These are phyloP conservation scores for Nothophaeocryptopus gaeumannii DNA, from an alignment of 2,329 filamentous ascomycete species.

Conservation along the genomic window DNA sequence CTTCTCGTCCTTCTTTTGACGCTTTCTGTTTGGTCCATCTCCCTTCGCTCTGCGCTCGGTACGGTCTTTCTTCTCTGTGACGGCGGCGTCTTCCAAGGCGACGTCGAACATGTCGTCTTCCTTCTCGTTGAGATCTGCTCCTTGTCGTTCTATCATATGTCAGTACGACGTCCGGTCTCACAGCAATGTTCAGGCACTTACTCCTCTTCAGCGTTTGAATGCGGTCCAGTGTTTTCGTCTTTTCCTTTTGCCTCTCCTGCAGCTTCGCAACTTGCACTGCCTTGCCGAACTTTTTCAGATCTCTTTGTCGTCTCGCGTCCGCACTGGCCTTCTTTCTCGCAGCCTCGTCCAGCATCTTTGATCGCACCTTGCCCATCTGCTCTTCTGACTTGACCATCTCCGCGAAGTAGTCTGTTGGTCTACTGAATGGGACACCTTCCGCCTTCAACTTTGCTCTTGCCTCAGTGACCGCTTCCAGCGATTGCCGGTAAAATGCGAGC, in stretches of 20 bases:
- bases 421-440: conserved; percentile 80
- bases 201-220: conserved; percentile 94
- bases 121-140: conserved; percentile 62
- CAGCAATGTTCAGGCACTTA: conserved; percentile 50
- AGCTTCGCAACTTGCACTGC: conserved; percentile 94
- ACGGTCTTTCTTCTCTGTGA: conserved; percentile 46
- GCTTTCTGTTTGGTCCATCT: conserved; percentile 60
- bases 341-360: conserved; percentile 87
- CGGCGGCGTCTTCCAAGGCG: conserved; percentile 68
- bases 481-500: conserved; percentile 88
- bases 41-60: conserved; percentile 40
- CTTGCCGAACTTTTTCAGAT: conserved; percentile 99
- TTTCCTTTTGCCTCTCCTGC: conserved; percentile 89
- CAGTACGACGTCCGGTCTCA: conserved; percentile 12
- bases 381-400: conserved; percentile 99
- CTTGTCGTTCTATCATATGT: conserved; percentile 70
- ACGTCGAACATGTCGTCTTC: conserved; percentile 92
- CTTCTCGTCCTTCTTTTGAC: conserved; percentile 90
- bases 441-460: conserved; percentile 73
- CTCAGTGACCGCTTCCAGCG: conserved; percentile 70
- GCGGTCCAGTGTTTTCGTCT: conserved; percentile 91
- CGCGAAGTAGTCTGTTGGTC: conserved; percentile 93
- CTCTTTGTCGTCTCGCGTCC: conserved; percentile 86
- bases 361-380: conserved; percentile 96
- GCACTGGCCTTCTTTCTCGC: conserved; percentile 87